Evolutionary conservation across 305 asterid genomes (phyloP).

Genomic region (Coffea humblotiana): DNA sequence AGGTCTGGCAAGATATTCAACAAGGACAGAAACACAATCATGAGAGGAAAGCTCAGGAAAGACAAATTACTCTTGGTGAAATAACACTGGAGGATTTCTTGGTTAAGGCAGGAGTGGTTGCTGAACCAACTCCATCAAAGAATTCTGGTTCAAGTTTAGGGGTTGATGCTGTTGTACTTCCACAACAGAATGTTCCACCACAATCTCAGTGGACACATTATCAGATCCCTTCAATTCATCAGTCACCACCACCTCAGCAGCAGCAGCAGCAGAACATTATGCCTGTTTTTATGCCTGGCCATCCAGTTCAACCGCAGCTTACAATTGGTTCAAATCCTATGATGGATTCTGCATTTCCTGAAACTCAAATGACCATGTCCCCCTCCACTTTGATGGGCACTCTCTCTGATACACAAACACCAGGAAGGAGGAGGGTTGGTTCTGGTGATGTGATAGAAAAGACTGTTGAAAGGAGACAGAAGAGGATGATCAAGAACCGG

Average conservation of each 20-base stretch:
- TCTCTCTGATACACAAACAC: conserved; percentile 69
- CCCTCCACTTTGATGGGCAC: conserved; percentile 70
- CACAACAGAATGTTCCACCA: conserved; percentile 34
- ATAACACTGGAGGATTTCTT: conserved; percentile 91
- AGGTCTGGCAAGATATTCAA: conserved; percentile 93
- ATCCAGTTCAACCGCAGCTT: conserved; percentile 53
- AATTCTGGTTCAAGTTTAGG: conserved; percentile 33
- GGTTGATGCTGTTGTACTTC: conserved; percentile 35
- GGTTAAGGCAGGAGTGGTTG: conserved; percentile 92
- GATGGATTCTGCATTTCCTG: conserved; percentile 56
- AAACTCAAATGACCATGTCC: conserved; percentile 54
- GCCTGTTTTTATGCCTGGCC: conserved; percentile 61
- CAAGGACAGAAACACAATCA: conserved; percentile 52
- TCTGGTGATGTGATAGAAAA: conserved; percentile 70
- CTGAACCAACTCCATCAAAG: conserved; percentile 45
- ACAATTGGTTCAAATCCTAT: conserved; percentile 48
- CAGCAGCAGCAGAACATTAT: conserved; percentile 34
- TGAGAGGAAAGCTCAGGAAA: conserved; percentile 47
- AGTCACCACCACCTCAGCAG: conserved; percentile 29
- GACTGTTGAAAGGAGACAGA: conserved; percentile 93
- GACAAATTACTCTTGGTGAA: conserved; percentile 69
- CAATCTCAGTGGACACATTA: conserved; percentile 66
- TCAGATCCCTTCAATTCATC: conserved; percentile 46
- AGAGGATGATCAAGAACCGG: conserved; percentile 94
- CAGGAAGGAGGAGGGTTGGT: conserved; percentile 69